Conservation (phyloP, 768 basidiomycete genomes). For the Phlebiopsis flavidoalba region DNA sequence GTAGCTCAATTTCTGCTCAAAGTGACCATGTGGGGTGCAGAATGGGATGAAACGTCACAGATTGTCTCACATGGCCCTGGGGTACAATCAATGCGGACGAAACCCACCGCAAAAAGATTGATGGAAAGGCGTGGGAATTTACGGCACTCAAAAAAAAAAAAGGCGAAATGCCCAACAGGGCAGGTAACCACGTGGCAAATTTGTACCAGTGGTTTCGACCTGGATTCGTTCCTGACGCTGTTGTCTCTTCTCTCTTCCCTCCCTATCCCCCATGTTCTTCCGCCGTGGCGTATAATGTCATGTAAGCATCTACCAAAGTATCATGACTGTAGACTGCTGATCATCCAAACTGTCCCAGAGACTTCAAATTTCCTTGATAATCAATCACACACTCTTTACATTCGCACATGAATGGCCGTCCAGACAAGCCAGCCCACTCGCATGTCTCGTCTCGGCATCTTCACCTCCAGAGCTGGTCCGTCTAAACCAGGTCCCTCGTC, state of each 20-base stretch:
- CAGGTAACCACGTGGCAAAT: not conserved
- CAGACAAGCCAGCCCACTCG: constrained; percentile 25
- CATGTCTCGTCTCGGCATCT: constrained; percentile 31
- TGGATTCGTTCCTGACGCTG: not conserved
- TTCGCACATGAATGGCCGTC: constrained; percentile 30
- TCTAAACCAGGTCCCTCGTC: constrained; percentile 19
- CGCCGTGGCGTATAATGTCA: constrained; percentile 3
- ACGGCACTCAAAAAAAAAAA: not conserved
- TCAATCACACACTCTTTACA: constrained; percentile 14
- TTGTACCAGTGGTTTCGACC: not conserved
- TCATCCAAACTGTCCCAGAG: not conserved
- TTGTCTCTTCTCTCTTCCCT: not conserved
- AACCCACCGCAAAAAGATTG: not conserved
- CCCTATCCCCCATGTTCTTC: not conserved
- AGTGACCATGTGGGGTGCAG: too few relatives aligned
- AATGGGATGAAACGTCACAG: too few relatives aligned
- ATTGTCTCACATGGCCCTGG: too few relatives aligned
- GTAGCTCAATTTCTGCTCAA: too few relatives aligned
- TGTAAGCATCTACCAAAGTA: not conserved
- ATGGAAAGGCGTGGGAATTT: not conserved
- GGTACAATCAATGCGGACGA: too few relatives aligned
- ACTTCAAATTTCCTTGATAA: constrained; percentile 5
- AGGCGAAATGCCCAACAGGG: not conserved
- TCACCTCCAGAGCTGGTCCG: constrained; percentile 13
- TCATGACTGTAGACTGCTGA: not conserved